These are phyloP conservation scores for Colletotrichum lini DNA, from an alignment of 2,329 filamentous ascomycete genomes.

Conservation along the genomic window DNA sequence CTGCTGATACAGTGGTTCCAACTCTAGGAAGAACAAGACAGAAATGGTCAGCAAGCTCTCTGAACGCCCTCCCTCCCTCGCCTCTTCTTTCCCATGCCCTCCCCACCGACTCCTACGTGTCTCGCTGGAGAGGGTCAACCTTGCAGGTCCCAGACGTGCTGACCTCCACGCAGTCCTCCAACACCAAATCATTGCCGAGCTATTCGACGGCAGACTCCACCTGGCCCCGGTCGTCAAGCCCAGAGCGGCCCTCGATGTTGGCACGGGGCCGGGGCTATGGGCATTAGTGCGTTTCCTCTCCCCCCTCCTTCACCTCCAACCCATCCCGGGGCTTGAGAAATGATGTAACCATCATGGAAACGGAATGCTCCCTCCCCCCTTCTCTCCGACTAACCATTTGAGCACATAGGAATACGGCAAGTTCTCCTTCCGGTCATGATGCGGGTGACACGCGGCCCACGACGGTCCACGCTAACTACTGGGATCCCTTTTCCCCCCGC, in stretches of 20 bases:
- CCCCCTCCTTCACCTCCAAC: not conserved
- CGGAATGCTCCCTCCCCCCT: too few relatives aligned
- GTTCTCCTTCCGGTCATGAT: conserved; percentile 4
- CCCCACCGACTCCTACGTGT: not conserved
- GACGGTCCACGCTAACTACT: conserved; percentile 14
- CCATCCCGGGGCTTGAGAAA: not conserved
- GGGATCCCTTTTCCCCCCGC: not conserved
- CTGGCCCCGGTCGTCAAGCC: conserved; percentile 47
- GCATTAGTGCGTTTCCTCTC: conserved; percentile 46
- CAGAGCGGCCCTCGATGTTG: conserved; percentile 48
- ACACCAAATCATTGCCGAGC: conserved; percentile 49
- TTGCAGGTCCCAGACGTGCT: conserved; percentile 4
- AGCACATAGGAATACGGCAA: conserved; percentile 45
- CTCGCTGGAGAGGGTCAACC: not conserved
- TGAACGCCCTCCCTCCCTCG: too few relatives aligned
- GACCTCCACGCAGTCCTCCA: conserved; percentile 45
- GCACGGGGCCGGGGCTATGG: conserved; percentile 50
- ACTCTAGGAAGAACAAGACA: conserved; percentile 48
- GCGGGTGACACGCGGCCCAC: too few relatives aligned
- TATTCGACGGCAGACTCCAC: conserved; percentile 49
- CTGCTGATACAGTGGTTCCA: conserved; percentile 13
- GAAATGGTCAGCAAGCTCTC: conserved; percentile 45
- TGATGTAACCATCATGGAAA: conserved; percentile 12
- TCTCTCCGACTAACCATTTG: conserved; percentile 26
- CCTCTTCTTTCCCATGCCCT: too few relatives aligned